These are phyloP conservation scores for Paecilomyces formosus DNA, from an alignment of 2,329 filamentous ascomycete species.

Conservation along the genomic window DNA sequence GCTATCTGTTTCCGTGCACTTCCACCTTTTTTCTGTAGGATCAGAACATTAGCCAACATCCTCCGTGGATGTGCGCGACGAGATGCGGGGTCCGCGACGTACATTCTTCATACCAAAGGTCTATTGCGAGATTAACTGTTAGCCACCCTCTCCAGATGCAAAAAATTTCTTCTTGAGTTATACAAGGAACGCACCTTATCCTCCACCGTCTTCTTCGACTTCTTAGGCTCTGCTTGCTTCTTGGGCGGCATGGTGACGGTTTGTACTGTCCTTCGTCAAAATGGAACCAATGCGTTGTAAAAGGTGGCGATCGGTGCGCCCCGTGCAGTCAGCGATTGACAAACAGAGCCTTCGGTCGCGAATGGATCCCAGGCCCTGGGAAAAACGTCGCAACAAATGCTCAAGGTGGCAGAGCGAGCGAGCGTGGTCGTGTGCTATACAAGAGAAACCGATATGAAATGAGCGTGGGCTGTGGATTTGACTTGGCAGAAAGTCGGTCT, in stretches of 20 bases:
- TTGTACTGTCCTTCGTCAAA: slow-evolving; percentile 7
- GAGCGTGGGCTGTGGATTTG: not conserved
- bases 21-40: slow-evolving; percentile 72
- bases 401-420: not conserved
- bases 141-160: slow-evolving; percentile 4
- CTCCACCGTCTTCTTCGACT: slow-evolving; percentile 54
- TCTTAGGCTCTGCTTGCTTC: slow-evolving; percentile 38
- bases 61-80: not conserved
- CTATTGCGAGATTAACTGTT: slow-evolving; percentile 21
- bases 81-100: slow-evolving; percentile 17
- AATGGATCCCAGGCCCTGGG: not conserved
- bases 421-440: not conserved
- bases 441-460: not conserved
- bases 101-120: slow-evolving; percentile 99
- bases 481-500: not conserved
- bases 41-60: not conserved
- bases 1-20: slow-evolving; percentile 86
- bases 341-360: not conserved
- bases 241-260: slow-evolving; percentile 41
- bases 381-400: not conserved
- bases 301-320: slow-evolving; percentile 1
- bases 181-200: slow-evolving; percentile 56
- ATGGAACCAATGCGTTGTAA: slow-evolving; percentile 8
- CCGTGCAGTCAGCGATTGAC: not conserved
- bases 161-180: not conserved